Evolutionary conservation across 2,329 filamentous ascomycete genomes (phyloP).

Genomic region (Fusarium brevicatenulatum): DNA sequence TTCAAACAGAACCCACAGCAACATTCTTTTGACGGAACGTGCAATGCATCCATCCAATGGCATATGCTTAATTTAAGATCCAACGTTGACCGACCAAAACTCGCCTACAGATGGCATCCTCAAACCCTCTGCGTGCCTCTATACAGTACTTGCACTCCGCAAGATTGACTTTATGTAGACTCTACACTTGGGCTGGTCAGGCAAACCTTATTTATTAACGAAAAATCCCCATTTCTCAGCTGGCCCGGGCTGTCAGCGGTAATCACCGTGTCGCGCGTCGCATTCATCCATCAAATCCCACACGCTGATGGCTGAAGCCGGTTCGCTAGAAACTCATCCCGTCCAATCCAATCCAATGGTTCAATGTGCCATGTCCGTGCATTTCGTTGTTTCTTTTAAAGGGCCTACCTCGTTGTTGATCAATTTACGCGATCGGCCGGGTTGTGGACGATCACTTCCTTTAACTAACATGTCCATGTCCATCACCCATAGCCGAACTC

Average conservation of each 20-base stretch:
- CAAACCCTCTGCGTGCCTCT: not conserved
- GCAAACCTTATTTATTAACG: slow-evolving; percentile 6
- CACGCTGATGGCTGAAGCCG: not conserved
- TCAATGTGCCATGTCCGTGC: slow-evolving; percentile 15
- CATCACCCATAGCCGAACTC: slow-evolving; percentile 32
- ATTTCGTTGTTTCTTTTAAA: not conserved
- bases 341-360: not conserved
- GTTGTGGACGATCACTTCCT: slow-evolving; percentile 27
- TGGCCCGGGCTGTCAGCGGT: slow-evolving; percentile 1
- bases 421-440: slow-evolving; percentile 26
- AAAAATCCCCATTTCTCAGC: slow-evolving; percentile 7
- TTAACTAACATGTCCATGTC: slow-evolving; percentile 2
- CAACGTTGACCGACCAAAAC: not conserved
- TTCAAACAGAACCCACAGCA: slow-evolving; percentile 7
- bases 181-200: not conserved
- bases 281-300: not conserved
- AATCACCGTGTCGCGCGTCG: slow-evolving; percentile 11
- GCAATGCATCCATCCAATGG: not conserved
- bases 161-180: slow-evolving; percentile 2
- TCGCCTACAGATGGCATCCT: not conserved
- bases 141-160: not conserved
- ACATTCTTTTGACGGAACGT: not conserved
- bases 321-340: not conserved
- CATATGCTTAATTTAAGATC: not conserved
- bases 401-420: slow-evolving; percentile 11